Evolutionary conservation across 352 stramenopile genomes (phyloP).

Genomic region (Phytopythium mirpurense): DNA sequence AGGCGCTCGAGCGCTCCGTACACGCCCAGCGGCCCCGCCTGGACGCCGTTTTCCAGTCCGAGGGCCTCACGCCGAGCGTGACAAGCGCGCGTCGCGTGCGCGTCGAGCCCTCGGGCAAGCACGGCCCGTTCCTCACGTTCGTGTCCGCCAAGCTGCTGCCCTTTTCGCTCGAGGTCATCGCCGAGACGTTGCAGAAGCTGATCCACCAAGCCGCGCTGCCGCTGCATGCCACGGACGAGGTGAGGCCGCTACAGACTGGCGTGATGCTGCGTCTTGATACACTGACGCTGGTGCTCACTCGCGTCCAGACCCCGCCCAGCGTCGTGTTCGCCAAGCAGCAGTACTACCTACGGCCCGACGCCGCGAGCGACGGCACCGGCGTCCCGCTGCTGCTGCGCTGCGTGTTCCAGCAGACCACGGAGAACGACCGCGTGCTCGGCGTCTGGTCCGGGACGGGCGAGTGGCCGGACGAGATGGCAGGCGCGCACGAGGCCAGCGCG

Average conservation of each 20-base stretch:
- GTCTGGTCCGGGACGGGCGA: constrained; percentile 29
- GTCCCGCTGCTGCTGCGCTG: constrained; percentile 25
- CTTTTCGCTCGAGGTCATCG: constrained; percentile 18
- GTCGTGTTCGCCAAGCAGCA: constrained; percentile 22
- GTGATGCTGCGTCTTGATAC: no score
- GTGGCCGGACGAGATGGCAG: constrained; percentile 22
- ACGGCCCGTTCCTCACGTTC: constrained; percentile 32
- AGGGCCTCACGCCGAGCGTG: constrained; percentile 15
- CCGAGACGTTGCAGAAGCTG: constrained; percentile 15
- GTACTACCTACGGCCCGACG: constrained; percentile 21
- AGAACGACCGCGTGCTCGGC: constrained; percentile 20
- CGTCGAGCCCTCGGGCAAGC: constrained; percentile 15
- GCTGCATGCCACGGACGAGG: constrained; percentile 1
- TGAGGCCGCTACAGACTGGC: no score
- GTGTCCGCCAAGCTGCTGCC: constrained; percentile 20
- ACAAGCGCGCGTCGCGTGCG: constrained; percentile 11
- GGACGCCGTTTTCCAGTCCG: constrained; percentile 20
- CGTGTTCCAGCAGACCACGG: constrained; percentile 17
- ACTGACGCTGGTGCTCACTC: neutral
- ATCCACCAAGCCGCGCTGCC: constrained; percentile 16
- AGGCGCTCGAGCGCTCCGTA: constrained; percentile 15
- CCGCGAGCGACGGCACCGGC: neutral
- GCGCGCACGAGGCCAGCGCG: constrained; percentile 15
- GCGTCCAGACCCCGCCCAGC: neutral
- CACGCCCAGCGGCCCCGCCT: constrained; percentile 16